Conservation (phyloP, 2,329 filamentous ascomycete genomes). For the Hymenotorrendiella dingleyae region DNA sequence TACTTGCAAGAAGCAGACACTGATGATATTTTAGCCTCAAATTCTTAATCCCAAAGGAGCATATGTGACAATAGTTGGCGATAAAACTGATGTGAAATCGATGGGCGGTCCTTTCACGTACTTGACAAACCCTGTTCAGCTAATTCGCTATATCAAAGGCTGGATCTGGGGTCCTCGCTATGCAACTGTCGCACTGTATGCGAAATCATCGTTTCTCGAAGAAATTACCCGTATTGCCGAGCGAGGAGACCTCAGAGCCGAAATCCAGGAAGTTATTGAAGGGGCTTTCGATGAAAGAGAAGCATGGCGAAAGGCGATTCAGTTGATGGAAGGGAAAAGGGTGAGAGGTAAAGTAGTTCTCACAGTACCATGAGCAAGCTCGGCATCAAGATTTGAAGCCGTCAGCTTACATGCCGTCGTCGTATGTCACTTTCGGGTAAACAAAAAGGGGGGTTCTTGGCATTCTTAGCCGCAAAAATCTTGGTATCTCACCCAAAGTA, state of each 20-base stretch:
- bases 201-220: constrained; percentile 13
- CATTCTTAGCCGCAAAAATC: no score
- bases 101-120: constrained; percentile 26
- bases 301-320: constrained; percentile 17
- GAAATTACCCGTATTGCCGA: constrained; percentile 17
- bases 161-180: constrained; percentile 27
- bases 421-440: no score
- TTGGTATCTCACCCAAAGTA: no score
- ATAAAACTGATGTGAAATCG: constrained; percentile 21
- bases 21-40: constrained; percentile 13
- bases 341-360: constrained; percentile 22
- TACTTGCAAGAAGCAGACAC: not conserved
- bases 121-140: constrained; percentile 21
- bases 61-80: constrained; percentile 29
- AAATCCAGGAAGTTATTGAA: constrained; percentile 19
- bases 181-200: constrained; percentile 17
- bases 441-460: no score
- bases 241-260: constrained; percentile 16
- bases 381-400: not conserved
- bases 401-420: no score
- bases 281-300: constrained; percentile 21
- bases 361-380: constrained; percentile 8
- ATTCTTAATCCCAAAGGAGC: constrained; percentile 22
- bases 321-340: constrained; percentile 16
- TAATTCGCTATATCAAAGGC: constrained; percentile 24